Evolutionary conservation across 1,284 basidiomycete species (phyloP).

Genomic region (Ceratobasidium sp.): DNA sequence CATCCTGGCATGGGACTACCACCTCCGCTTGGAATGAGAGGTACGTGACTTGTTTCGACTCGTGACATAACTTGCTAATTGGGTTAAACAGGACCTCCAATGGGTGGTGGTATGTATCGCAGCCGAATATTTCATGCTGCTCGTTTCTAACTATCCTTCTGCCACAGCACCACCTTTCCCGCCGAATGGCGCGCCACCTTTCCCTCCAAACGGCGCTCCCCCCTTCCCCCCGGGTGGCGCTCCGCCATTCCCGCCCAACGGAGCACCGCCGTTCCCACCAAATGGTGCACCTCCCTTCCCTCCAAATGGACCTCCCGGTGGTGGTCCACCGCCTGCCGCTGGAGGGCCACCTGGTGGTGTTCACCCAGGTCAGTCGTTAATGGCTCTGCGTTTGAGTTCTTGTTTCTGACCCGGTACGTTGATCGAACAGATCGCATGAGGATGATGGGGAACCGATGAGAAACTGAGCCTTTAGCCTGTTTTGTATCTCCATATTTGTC

Average conservation of each 20-base stretch:
- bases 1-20: constrained; percentile 29
- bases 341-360: constrained; percentile 63
- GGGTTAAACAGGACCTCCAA: constrained; percentile 55
- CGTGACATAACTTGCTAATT: background rate
- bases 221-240: constrained; percentile 59
- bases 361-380: constrained; percentile 69
- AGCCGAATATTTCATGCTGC: constrained; percentile 32
- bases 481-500: constrained; percentile 23
- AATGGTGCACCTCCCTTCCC: constrained; percentile 58
- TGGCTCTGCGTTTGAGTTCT: background rate
- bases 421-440: constrained; percentile 68
- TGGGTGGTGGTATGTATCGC: constrained; percentile 51
- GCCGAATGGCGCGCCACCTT: constrained; percentile 45
- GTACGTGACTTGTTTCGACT: constrained; percentile 33
- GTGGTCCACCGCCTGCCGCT: constrained; percentile 58
- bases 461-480: background rate
- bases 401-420: background rate
- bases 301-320: constrained; percentile 56
- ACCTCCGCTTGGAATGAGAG: constrained; percentile 43
- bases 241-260: constrained; percentile 73
- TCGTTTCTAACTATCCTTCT: constrained; percentile 60
- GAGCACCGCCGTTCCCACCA: constrained; percentile 61
- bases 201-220: constrained; percentile 47
- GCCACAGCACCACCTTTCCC: constrained; percentile 55
- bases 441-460: constrained; percentile 72